Evolutionary conservation across 345 rosid genomes (phyloP), one percentile per base, ranked within the genome.

Genomic region (Physaria fendleri): DNA sequence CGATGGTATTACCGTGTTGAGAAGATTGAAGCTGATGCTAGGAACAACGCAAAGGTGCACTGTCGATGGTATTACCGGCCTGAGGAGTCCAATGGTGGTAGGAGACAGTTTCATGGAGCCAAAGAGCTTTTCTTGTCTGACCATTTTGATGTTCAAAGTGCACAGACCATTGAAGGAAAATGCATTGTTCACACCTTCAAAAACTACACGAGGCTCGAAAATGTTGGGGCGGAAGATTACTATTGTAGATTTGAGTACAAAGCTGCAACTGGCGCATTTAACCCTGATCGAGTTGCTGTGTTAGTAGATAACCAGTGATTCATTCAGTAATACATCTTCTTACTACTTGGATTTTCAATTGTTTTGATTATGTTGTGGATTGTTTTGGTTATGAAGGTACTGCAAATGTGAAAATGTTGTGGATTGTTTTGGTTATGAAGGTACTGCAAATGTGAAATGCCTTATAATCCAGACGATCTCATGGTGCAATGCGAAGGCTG

Each of bases 51-150:
- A 38, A 83, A 83, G 71, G 98, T 91, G 30, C 76, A 71, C 68
- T 90, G 76, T 9, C 75, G 85, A 64, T 91, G 97, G 97, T 91
- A 85, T 38, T 87, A 91, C 39, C 78, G 94, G n/a, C 97, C 97
- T 1, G 91, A 90, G 75, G 94, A 90, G 60, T 82, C 95, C 0
- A 69, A 76, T 6, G 91, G 96, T 14, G 97, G 97, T 8, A 64
- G 97, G 73, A 79, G 91, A 47, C 88, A 81, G 77, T 91, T 91
- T 65, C 94, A 87, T 67, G 98, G 98, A 34, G 89, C 80, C 0
- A 90, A 87, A 68, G 97, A 90, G 80, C 83, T 90, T 1, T 85
- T 90, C 73, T 55, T 90, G 62, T 91, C 98, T 0, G 98, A 91
- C 64, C 98, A 91, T 68, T 77, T 39, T 0, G 96, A 85, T 53